These are phyloP conservation scores for Melampsora larici-populina DNA, from an alignment of 1,284 basidiomycete genomes.

Conservation along the genomic window DNA sequence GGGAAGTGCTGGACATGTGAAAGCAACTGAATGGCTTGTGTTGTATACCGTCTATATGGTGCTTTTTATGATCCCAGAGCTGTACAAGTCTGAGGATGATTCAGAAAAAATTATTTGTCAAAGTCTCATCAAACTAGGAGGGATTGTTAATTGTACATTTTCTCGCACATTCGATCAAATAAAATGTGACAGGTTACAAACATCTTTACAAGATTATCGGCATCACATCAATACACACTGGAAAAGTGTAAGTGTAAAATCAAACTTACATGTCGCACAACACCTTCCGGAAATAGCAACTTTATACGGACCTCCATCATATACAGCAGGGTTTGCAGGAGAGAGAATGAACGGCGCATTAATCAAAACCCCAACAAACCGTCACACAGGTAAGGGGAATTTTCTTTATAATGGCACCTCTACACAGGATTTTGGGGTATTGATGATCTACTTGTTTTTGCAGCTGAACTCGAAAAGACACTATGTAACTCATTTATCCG, in stretches of 20 bases:
- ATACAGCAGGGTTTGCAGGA: neutral
- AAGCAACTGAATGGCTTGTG: constrained; percentile 13
- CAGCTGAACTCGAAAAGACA: neutral
- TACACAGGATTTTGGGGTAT: neutral
- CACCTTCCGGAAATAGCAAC: neutral
- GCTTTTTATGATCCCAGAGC: neutral
- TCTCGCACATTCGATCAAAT: neutral
- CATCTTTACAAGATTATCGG: neutral
- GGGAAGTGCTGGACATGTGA: neutral
- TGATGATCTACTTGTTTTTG: neutral
- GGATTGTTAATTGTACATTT: neutral
- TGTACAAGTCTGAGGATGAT: too few species aligned
- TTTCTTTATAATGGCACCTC: neutral
- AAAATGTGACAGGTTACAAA: neutral
- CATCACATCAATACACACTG: neutral
- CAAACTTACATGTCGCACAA: neutral
- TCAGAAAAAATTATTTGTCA: too few species aligned
- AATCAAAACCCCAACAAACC: neutral
- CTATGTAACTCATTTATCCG: neutral
- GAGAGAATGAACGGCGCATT: neutral
- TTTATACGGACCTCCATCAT: neutral
- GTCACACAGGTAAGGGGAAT: neutral
- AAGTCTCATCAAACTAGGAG: neutral
- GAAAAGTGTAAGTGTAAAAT: neutral
- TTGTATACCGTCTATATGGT: constrained; percentile 6